Evolutionary conservation across 2,329 filamentous ascomycete genomes (phyloP).

Genomic region (Aspergillus floridensis): DNA sequence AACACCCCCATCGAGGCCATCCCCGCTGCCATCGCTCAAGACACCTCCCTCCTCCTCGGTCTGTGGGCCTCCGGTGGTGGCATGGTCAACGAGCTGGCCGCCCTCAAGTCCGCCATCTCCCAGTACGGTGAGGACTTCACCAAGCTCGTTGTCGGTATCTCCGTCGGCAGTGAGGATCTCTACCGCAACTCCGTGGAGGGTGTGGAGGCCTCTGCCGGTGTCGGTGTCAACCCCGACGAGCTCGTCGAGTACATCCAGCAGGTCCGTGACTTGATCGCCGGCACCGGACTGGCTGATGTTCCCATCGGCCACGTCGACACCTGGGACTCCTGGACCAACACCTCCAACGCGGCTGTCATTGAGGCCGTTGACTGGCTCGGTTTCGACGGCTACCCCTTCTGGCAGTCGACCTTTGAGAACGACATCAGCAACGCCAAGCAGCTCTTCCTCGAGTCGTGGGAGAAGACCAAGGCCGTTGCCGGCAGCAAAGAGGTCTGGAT

Average conservation of each 20-base stretch:
- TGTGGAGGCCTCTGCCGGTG: conserved; percentile 59
- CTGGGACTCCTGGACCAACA: conserved; percentile 76
- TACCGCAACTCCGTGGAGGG: conserved; percentile 76
- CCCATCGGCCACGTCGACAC: conserved; percentile 84
- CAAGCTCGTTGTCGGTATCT: conserved; percentile 69
- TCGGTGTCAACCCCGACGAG: conserved; percentile 61
- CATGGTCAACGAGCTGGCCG: conserved; percentile 71
- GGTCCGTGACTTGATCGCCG: conserved; percentile 62
- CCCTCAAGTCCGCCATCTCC: conserved; percentile 66
- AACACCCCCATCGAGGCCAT: conserved; percentile 69
- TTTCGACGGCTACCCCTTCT: conserved; percentile 83
- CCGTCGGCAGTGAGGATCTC: conserved; percentile 81
- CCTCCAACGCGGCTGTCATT: conserved; percentile 68
- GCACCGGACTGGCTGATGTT: conserved; percentile 54
- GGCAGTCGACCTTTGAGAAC: conserved; percentile 68
- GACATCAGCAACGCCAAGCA: conserved; percentile 60
- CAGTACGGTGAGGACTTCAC: conserved; percentile 65
- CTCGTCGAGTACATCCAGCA: conserved; percentile 69
- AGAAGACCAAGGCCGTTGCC: conserved; percentile 57
- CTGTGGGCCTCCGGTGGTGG: conserved; percentile 75
- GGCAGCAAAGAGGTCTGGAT: conserved; percentile 75
- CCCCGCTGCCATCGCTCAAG: conserved; percentile 75
- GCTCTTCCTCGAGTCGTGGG: conserved; percentile 67
- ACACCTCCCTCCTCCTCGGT: conserved; percentile 76
- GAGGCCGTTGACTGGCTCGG: conserved; percentile 74